Percentiles rank a stretch among this genome's conserved stretches.
phyloP scores from a whole-genome alignment of 805 yeast species.

The Wickerhamomyces chaumierensis region DNA sequence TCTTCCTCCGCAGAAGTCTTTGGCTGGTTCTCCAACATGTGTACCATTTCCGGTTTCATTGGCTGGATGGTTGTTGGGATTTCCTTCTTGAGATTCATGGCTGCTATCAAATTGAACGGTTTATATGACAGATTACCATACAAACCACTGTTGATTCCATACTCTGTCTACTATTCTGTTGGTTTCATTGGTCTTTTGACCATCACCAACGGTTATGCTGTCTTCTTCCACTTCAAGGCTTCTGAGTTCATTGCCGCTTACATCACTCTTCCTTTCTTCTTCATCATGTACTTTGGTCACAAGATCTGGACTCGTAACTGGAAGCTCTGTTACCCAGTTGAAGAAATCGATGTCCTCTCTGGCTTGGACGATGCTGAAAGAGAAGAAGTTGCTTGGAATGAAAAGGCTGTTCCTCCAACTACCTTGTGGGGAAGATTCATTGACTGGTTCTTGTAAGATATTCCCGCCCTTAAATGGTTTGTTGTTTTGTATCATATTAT shows the following conservation, averaged over 20 bases:
- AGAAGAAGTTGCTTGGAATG: slow-evolving; percentile 9
- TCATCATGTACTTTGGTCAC: slow-evolving; percentile 47
- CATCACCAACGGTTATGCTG: slow-evolving; percentile 62
- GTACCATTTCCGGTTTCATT: slow-evolving; percentile 64
- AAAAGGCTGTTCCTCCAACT: slow-evolving; percentile 4
- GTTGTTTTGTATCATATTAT: no score
- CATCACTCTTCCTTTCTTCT: slow-evolving; percentile 48
- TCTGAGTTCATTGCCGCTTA: slow-evolving; percentile 63
- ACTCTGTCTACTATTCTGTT: slow-evolving; percentile 43
- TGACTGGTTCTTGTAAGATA: slow-evolving; percentile 15
- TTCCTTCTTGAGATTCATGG: slow-evolving; percentile 59
- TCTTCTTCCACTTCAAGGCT: slow-evolving; percentile 32
- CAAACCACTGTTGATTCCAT: slow-evolving; percentile 45
- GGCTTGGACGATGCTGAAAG: slow-evolving; percentile 54
- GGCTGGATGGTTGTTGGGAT: slow-evolving; percentile 66
- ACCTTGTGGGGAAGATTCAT: slow-evolving; percentile 10
- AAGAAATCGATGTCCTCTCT: slow-evolving; percentile 47
- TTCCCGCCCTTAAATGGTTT: no score
- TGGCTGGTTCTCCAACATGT: slow-evolving; percentile 64
- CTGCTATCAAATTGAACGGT: slow-evolving; percentile 43
- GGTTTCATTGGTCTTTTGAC: slow-evolving; percentile 39
- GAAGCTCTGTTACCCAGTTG: slow-evolving; percentile 37
- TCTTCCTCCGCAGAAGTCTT: slow-evolving; percentile 48
- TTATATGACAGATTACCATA: slow-evolving; percentile 47
- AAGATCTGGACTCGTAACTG: slow-evolving; percentile 34